Percentiles rank a stretch among this genome's conserved stretches.
Conservation (phyloP, 2,329 filamentous ascomycete genomes). For the Diaporthe destruens region DNA sequence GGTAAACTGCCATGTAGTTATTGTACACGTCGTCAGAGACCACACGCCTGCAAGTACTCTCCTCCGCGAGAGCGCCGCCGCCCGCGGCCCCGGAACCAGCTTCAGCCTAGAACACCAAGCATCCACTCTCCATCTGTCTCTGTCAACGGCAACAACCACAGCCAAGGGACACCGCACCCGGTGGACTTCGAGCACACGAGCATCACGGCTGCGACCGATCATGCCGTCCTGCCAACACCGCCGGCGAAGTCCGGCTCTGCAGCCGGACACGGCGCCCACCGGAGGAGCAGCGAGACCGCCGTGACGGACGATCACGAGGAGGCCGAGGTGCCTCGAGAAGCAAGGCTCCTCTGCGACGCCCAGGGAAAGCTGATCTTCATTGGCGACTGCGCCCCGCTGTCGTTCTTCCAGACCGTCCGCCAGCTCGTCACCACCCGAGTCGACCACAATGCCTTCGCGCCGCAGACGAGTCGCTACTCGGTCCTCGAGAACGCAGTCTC, state of each 20-base stretch:
- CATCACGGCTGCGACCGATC: slow-evolving; percentile 27
- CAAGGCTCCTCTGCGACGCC: slow-evolving; percentile 63
- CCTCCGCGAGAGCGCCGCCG: slow-evolving; percentile 55
- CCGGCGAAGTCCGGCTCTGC: slow-evolving; percentile 19
- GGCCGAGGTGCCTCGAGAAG: slow-evolving; percentile 67
- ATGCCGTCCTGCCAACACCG: slow-evolving; percentile 2
- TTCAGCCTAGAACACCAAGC: slow-evolving; percentile 44
- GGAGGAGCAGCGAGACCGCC: slow-evolving; percentile 50
- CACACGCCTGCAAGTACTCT: slow-evolving; percentile 62
- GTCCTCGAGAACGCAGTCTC: slow-evolving; percentile 61
- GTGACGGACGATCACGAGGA: slow-evolving; percentile 55
- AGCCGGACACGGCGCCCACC: slow-evolving; percentile 23
- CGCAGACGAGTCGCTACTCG: slow-evolving; percentile 63
- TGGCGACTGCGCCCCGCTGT: slow-evolving; percentile 68
- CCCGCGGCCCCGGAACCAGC: slow-evolving; percentile 36
- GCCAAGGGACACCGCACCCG: slow-evolving; percentile 25
- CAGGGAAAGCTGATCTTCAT: slow-evolving; percentile 68
- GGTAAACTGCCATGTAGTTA: slow-evolving; percentile 66
- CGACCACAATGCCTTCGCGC: slow-evolving; percentile 63
- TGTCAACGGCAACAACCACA: slow-evolving; percentile 26
- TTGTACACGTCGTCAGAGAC: slow-evolving; percentile 59
- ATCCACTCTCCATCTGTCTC: slow-evolving; percentile 38
- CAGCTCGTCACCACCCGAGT: slow-evolving; percentile 64
- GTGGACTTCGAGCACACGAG: slow-evolving; percentile 25
- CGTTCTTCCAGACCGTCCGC: slow-evolving; percentile 67